Base-by-base conservation (phyloP, 768 basidiomycete genomes). In the Pulveroboletus ravenelii region DNA sequence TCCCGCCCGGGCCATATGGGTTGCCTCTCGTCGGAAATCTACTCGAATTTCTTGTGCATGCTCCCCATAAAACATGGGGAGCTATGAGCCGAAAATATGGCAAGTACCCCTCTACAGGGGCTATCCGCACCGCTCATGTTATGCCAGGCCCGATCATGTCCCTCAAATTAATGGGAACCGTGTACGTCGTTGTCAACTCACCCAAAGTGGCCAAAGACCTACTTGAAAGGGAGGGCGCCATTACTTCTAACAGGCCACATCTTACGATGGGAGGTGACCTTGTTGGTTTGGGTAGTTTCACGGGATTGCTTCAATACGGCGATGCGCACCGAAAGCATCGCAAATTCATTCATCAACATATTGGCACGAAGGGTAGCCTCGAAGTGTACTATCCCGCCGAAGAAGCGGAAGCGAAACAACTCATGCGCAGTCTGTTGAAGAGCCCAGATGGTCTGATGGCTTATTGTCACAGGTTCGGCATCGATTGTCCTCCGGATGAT, bases 181-280 rank as follows among this genome's bases (percentile, higher is more conserved):
- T 27, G 25, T 27, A 27, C 25, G 25, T 27, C 25, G 25, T 27
- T 27, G 5, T 27, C 25, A 27, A 27, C 25, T 27, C 25, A 6
- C 25, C 25, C 25, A 27, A 27, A 27, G 25, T 27, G 6, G 25
- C 25, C 25, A 27, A 27, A 27, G 25, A 6, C 25, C 25, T 27
- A 6, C 25, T 27, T 1, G 25, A 27, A 27, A 27, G 25, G 25
- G 25, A 27, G 25, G 6, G 34, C 5, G 34, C 45, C 10, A 32
- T 45, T 5, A 40, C 31, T 1, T 53, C 59, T 1, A 34, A 56
- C 27, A 51, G 54, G 36, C 51, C 50, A 1, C 51, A 36, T n/a
- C 34, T 53, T 7, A 51, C 48, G 4, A 57, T 57, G 50, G 50
- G 15, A 8, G 48, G 57, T 2, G 74, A 62, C 45, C 54, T 61